phyloP scores from a whole-genome alignment of 371 early-diverging fungal species.

The Mucor piriformis region DNA sequence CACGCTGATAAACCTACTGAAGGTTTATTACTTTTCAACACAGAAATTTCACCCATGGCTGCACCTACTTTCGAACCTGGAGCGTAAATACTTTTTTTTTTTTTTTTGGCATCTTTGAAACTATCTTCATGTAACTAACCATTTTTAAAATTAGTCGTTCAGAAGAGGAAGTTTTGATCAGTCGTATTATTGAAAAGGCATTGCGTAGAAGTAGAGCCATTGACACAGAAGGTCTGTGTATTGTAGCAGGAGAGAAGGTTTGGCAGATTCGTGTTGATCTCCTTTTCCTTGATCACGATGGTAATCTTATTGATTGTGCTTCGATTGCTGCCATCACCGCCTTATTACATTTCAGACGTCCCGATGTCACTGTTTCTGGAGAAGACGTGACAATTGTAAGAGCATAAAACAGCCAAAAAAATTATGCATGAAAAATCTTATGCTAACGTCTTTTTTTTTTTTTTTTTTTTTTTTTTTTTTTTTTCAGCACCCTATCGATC shows the following conservation, averaged over 20 bases:
- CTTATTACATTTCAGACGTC: constrained; percentile 87
- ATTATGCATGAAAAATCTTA: constrained; percentile 4
- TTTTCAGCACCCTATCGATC: constrained; percentile 79
- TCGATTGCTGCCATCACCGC: constrained; percentile 91
- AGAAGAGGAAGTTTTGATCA: constrained; percentile 83
- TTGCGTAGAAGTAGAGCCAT: constrained; percentile 84
- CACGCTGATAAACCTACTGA: constrained; percentile 79
- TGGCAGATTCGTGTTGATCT: constrained; percentile 93
- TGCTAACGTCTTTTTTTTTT: too few species aligned
- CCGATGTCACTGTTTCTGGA: constrained; percentile 92
- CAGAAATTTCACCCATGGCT: constrained; percentile 89
- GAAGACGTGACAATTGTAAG: constrained; percentile 88
- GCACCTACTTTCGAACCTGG: constrained; percentile 73
- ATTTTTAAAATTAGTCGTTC: constrained; percentile 50
- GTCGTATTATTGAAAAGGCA: constrained; percentile 86
- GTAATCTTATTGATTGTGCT: constrained; percentile 91
- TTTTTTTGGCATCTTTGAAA: background rate
- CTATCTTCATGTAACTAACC: too few species aligned
- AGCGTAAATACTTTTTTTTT: constrained; percentile 37
- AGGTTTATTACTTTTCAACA: constrained; percentile 80
- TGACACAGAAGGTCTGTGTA: constrained; percentile 96
- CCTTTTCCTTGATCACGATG: constrained; percentile 90
- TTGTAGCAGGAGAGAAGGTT: constrained; percentile 93
- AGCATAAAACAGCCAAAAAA: background rate
- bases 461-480: background rate